Evolutionary conservation across 2,329 filamentous ascomycete genomes (phyloP), one percentile per base, ranked within the genome.

Genomic region (Diaporthe nobilis): DNA sequence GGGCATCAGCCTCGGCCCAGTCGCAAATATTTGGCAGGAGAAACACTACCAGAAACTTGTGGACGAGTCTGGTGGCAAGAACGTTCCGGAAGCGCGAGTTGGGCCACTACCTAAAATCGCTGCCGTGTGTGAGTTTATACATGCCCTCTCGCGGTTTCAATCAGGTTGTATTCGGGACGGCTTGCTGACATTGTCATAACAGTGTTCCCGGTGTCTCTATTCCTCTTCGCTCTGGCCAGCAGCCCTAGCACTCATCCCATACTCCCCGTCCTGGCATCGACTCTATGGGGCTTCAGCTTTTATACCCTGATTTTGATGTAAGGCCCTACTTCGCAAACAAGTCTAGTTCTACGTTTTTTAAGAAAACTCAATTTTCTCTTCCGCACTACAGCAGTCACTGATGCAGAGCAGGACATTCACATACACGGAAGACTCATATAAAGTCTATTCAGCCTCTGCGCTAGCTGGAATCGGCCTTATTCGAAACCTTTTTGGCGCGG

Each of bases 241-340:
- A 80, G 79, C 25, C 75, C 78, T 9, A 78, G 74, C 8, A 78
- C 83, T 12, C 83, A 85, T n/a, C 85, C 82, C 76, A 84, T 89
- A 70, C 84, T 88, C 4, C 87, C 88, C 0, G 86, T 90, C 6
- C 79, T 90, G 20, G 87, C 86, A 3, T 86, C 86, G 0, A 83
- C 85, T 0, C 84, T 88, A 25, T 89, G 88, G 81, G 88, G 88
- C 0, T 87, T 86, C 81, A 86, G 84, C 6, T 88, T 89, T 77
- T 88, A 88, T 71, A 86, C 85, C 1, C 82, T 89, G 0, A 88
- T 88, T 63, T 81, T 89, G 4, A 87, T 87, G 82, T 73, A 57
- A 55, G 71, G 4, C 15, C 10, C 22, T 10, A 25, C n/a, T 13
- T 4, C 12, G 20, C 7, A 15, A 25, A 31, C 1, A 31, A n/a